Evolutionary conservation across 1,284 basidiomycete genomes (phyloP).

Genomic region (Boletellus sp.): DNA sequence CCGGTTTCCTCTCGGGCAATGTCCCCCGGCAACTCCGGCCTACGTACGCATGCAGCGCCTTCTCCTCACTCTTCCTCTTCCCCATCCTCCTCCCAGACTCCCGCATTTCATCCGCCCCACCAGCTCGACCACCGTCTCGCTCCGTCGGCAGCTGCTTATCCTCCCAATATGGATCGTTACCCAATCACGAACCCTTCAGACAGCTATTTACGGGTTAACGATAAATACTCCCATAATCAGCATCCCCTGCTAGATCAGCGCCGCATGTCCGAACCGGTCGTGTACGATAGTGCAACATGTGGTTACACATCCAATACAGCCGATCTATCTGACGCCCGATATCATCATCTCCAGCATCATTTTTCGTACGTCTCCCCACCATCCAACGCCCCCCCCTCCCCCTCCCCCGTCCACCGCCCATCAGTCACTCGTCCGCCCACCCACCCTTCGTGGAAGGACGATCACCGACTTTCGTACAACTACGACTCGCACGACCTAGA

Average conservation of each 20-base stretch:
- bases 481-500: constrained; percentile 37
- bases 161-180: constrained; percentile 38
- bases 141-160: constrained; percentile 37
- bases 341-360: constrained; percentile 35
- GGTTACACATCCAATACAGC: constrained; percentile 23
- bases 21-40: constrained; percentile 4
- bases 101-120: constrained; percentile 40
- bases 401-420: constrained; percentile 39
- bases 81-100: constrained; percentile 41
- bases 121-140: constrained; percentile 39
- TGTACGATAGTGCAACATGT: constrained; percentile 34
- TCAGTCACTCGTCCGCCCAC: constrained; percentile 40
- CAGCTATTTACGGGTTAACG: constrained; percentile 35
- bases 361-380: constrained; percentile 29
- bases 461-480: constrained; percentile 26
- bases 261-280: constrained; percentile 62
- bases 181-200: constrained; percentile 33
- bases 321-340: constrained; percentile 25
- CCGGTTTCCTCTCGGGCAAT: constrained; percentile 9
- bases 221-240: constrained; percentile 40
- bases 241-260: constrained; percentile 46
- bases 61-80: constrained; percentile 36
- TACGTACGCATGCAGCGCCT: constrained; percentile 11
- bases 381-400: constrained; percentile 26
- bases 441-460: constrained; percentile 35